Conservation (phyloP, 495 filamentous ascomycete genomes). For the Daldinia loculata region DNA sequence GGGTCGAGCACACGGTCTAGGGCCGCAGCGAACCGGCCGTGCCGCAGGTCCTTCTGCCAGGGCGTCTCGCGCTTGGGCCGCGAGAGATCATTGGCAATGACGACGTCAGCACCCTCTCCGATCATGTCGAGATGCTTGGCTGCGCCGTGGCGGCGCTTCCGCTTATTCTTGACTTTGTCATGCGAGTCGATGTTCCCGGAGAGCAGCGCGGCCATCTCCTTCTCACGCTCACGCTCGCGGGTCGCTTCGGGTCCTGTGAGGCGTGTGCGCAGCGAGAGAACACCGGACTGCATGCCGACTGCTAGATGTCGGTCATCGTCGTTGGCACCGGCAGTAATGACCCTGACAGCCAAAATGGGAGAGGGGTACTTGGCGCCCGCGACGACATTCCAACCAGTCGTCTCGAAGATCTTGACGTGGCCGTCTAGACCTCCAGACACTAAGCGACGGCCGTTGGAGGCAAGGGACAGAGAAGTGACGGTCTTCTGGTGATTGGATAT, state of each 20-base stretch:
- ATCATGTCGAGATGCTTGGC: constrained; percentile 81
- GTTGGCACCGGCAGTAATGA: constrained; percentile 68
- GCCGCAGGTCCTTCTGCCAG: constrained; percentile 85
- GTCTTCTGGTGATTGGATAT: constrained; percentile 98
- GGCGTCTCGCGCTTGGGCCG: constrained; percentile 65
- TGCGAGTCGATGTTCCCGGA: constrained; percentile 76
- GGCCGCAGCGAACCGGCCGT: constrained; percentile 77
- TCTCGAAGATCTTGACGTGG: constrained; percentile 96
- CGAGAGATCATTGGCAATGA: constrained; percentile 71
- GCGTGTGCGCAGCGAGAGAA: constrained; percentile 86
- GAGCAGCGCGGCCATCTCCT: constrained; percentile 85
- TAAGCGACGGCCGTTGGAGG: constrained; percentile 78
- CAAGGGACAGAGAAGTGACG: constrained; percentile 81
- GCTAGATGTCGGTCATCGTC: constrained; percentile 89
- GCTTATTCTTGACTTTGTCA: constrained; percentile 71
- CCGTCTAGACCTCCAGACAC: constrained; percentile 91
- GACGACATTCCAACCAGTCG: constrained; percentile 89
- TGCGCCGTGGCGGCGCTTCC: constrained; percentile 73
- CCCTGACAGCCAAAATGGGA: constrained; percentile 82
- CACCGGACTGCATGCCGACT: constrained; percentile 91
- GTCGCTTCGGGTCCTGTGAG: constrained; percentile 81
- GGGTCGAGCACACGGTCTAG: constrained; percentile 78
- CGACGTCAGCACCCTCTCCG: constrained; percentile 85
- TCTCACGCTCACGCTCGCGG: constrained; percentile 73
- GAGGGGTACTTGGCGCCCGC: constrained; percentile 90